A percentile compares a stretch with the other conserved stretches of the same genome.
Conservation (phyloP, 148 eudicot genomes). For the Persicaria tinctoria region DNA sequence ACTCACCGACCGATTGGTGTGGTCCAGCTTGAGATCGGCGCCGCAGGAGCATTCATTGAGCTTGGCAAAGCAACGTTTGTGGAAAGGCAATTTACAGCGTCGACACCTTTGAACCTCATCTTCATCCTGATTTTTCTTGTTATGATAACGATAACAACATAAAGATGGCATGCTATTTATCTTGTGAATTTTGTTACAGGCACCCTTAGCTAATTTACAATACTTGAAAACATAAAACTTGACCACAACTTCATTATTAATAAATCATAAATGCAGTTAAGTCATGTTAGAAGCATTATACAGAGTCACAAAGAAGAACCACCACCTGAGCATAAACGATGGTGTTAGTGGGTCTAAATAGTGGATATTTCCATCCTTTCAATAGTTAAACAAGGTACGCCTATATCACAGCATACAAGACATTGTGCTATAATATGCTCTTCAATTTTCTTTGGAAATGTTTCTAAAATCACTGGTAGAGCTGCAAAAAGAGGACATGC, state of each 20-base stretch:
- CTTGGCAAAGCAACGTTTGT: constrained; percentile 60
- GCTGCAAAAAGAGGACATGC: constrained; percentile 34
- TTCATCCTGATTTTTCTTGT: constrained; percentile 35
- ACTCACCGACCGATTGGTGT: constrained; percentile 6
- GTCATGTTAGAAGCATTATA: no score
- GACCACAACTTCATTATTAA: no score
- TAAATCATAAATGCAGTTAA: no score
- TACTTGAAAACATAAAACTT: background rate
- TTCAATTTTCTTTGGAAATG: constrained; percentile 63
- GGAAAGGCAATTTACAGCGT: constrained; percentile 60
- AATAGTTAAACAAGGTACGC: constrained; percentile 37
- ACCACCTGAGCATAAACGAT: no score
- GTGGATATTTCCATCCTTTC: no score
- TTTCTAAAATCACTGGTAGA: constrained; percentile 70
- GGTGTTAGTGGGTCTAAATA: no score
- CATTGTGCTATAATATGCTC: constrained; percentile 92
- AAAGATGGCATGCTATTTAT: background rate
- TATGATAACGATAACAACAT: constrained; percentile 11
- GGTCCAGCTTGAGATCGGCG: constrained; percentile 29
- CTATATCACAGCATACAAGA: constrained; percentile 87
- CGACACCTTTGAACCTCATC: constrained; percentile 50
- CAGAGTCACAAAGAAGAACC: no score
- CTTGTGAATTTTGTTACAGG: background rate
- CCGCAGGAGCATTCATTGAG: constrained; percentile 62
- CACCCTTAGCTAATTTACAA: background rate